Evolutionary conservation across 106 monocot genomes (phyloP).

Genomic region (Phalaenopsis equestris): DNA sequence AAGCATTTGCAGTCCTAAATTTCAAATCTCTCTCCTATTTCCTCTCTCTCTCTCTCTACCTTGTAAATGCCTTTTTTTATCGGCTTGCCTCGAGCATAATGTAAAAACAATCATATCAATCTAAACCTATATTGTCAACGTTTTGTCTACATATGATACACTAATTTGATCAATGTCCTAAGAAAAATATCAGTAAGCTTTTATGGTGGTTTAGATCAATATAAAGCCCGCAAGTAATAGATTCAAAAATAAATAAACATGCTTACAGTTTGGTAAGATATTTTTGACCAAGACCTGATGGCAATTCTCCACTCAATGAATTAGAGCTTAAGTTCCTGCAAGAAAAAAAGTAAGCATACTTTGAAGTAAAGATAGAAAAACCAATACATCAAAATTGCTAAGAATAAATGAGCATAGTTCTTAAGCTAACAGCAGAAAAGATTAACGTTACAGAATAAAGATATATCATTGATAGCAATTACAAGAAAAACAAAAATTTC

Average conservation of each 20-base stretch:
- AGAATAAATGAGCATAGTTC: neutral
- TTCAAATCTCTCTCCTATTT: neutral
- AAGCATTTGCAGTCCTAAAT: neutral
- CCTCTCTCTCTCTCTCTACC: neutral
- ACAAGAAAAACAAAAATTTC: too few species aligned
- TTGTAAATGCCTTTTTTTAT: neutral
- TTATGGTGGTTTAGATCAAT: neutral
- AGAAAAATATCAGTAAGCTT: neutral
- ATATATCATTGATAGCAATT: neutral
- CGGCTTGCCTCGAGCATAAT: neutral
- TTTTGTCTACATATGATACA: neutral
- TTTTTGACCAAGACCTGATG: conserved; percentile 51
- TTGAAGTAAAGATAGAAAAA: neutral
- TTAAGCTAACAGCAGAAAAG: neutral
- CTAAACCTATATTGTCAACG: neutral
- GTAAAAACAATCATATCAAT: neutral
- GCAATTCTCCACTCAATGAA: conserved; percentile 69
- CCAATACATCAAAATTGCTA: neutral
- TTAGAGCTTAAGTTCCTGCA: conserved; percentile 93
- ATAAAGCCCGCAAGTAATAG: neutral
- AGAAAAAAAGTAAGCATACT: conserved; percentile 2
- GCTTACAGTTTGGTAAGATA: conserved; percentile 76
- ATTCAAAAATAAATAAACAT: conserved; percentile 2
- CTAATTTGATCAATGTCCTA: neutral
- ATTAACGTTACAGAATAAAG: neutral